Percentiles rank a stretch among this genome's conserved stretches.
Conservation (phyloP, 768 basidiomycete genomes). For the Pisolithus microcarpus region DNA sequence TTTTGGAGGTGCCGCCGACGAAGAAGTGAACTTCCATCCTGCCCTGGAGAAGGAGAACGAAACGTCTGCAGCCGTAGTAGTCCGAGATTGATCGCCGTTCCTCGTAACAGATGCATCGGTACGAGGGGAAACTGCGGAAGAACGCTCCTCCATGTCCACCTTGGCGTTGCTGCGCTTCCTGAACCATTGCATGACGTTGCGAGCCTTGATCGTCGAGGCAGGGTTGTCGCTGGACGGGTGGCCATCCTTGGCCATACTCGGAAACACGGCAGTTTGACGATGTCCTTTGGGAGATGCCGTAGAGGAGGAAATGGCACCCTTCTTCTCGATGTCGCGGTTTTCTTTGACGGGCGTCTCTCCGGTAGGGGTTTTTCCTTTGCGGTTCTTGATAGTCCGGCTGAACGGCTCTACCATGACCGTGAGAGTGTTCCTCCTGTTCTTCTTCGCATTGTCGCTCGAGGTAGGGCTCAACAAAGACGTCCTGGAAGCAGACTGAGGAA, state of each 20-base stretch:
- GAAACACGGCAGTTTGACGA: conserved; percentile 19
- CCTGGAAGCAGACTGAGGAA: conserved; percentile 25
- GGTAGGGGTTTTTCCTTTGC: conserved; percentile 29
- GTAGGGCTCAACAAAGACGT: conserved; percentile 32
- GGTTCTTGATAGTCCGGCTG: conserved; percentile 37
- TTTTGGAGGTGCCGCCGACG: conserved; percentile 23
- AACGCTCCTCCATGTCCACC: conserved; percentile 19
- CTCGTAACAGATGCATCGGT: conserved; percentile 1
- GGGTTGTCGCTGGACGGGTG: conserved; percentile 37
- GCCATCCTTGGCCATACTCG: conserved; percentile 21
- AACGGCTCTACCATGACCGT: conserved; percentile 83
- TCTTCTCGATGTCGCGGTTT: conserved; percentile 32
- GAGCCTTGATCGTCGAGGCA: conserved; percentile 80
- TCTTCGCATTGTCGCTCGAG: conserved; percentile 37
- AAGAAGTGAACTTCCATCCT: conserved; percentile 27
- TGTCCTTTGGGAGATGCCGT: conserved; percentile 22
- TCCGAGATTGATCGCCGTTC: conserved; percentile 15
- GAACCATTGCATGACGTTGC: conserved; percentile 99
- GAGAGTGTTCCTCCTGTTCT: conserved; percentile 71
- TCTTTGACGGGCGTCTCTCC: conserved; percentile 37
- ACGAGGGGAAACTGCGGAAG: not conserved
- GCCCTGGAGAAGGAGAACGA: conserved; percentile 35
- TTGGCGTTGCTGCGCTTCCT: conserved; percentile 55
- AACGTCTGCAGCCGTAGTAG: conserved; percentile 16
- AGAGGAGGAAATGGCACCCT: conserved; percentile 21